Base-by-base conservation (phyloP, 1,284 basidiomycete species). In the Rhodotorula sp. region DNA sequence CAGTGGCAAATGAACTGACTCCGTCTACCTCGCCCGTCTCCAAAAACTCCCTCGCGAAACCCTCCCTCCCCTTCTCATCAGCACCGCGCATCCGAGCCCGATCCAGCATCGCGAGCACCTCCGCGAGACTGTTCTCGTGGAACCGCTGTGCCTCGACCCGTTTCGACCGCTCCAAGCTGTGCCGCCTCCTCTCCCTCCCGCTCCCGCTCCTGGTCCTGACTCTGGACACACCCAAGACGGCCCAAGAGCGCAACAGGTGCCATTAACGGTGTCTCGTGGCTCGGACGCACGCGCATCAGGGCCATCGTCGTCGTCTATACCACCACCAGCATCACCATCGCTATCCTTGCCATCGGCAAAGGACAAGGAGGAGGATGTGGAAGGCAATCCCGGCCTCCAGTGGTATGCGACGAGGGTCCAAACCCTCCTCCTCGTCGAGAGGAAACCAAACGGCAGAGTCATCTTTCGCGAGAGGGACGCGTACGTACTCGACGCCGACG, bases 371-470 rank as follows among this genome's bases (percentile, higher is more conserved):
- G 37, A 42, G 37, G 37, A 12, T 42, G 37, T 42, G 37, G 37
- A 42, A 42, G 64, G 64, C 15, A 53, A 57, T 14, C 33, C 57
- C 14, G 65, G 58, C 45, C 49, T 53, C 18, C 59, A 60, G 12
- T 76, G 74, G 76, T 77, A 77, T 60, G 75, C 58, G n/a, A 77
- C 76, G 22, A 51, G 76, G 54, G 75, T 73, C 22, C 75, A 77
- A 62, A 75, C 72, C 26, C 53, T 75, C 14, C 17, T 77, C 6
- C 56, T 75, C 17, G 67, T 76, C 15, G 67, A 74, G 49, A 49
- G 71, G 12, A 58, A 42, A 42, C 51, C 10, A 62, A 62, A 51
- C 53, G 62, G 71, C 3, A 45, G 51, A 46, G 67, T 69, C 33
- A 70, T 74, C 18, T 53, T 74, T 44, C 44, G 65, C 7, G 76